Evolutionary conservation across 257 asterid genomes (phyloP).

Genomic region (Fraxinus cuspidata): DNA sequence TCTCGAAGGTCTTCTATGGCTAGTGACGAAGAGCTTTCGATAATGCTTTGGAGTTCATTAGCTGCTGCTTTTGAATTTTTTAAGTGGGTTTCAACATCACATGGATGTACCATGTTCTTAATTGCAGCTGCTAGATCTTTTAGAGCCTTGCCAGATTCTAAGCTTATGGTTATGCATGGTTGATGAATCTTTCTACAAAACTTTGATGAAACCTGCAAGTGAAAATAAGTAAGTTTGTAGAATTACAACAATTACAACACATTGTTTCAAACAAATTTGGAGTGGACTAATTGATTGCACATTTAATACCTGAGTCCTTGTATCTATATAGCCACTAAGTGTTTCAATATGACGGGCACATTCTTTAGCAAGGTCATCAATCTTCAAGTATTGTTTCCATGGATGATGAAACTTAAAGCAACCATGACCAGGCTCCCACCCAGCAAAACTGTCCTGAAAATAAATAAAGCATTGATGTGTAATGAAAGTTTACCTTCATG

Average conservation of each 20-base stretch:
- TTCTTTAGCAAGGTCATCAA: constrained; percentile 55
- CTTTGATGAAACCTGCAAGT: constrained; percentile 40
- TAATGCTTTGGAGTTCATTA: constrained; percentile 32
- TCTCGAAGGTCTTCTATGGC: constrained; percentile 35
- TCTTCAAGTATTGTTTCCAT: constrained; percentile 68
- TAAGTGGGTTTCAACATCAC: constrained; percentile 26
- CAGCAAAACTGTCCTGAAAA: constrained; percentile 69
- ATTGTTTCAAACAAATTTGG: too few species aligned
- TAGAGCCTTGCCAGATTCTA: constrained; percentile 48
- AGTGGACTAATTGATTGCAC: neutral
- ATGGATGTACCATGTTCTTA: constrained; percentile 39
- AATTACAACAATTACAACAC: neutral
- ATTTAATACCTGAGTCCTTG: constrained; percentile 31
- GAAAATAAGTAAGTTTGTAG: neutral
- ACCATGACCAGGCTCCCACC: constrained; percentile 88
- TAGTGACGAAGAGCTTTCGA: constrained; percentile 22
- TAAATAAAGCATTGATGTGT: neutral
- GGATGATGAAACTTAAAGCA: constrained; percentile 58
- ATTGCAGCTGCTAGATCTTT: constrained; percentile 48
- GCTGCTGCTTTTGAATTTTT: constrained; percentile 37
- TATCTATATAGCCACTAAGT: constrained; percentile 36
- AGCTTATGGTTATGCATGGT: constrained; percentile 48
- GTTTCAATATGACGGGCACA: constrained; percentile 73
- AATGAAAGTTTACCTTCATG: too few species aligned
- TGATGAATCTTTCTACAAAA: constrained; percentile 33